These are phyloP conservation scores for Sclerotinia nivalis DNA, from an alignment of 2,329 filamentous ascomycete genomes.

Conservation along the genomic window DNA sequence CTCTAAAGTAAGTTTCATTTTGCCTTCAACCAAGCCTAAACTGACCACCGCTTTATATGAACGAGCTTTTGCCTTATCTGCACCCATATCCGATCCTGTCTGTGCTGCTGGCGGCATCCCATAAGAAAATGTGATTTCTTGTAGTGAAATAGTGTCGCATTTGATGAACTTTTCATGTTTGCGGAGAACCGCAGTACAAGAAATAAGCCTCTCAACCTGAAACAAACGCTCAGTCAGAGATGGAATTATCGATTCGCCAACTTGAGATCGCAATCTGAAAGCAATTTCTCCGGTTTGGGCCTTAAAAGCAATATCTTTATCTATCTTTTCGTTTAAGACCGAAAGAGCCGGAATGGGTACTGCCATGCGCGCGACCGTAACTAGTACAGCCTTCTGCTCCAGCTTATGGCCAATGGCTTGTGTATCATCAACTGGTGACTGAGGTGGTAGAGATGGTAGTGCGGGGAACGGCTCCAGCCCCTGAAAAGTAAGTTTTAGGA, in stretches of 20 bases:
- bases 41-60: slow-evolving; percentile 58
- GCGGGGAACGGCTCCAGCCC: slow-evolving; percentile 35
- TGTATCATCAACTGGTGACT: not conserved
- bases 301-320: slow-evolving; percentile 41
- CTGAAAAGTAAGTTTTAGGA: slow-evolving; percentile 58
- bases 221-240: slow-evolving; percentile 41
- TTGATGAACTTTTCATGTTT: slow-evolving; percentile 55
- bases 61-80: slow-evolving; percentile 25
- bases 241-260: slow-evolving; percentile 39
- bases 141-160: slow-evolving; percentile 61
- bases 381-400: slow-evolving; percentile 36
- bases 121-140: slow-evolving; percentile 70
- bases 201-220: slow-evolving; percentile 69
- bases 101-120: slow-evolving; percentile 39
- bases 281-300: slow-evolving; percentile 37
- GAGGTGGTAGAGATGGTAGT: slow-evolving; percentile 5
- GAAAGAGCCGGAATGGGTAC: slow-evolving; percentile 34
- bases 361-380: slow-evolving; percentile 40
- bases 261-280: slow-evolving; percentile 37
- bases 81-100: slow-evolving; percentile 28
- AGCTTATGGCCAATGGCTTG: not conserved
- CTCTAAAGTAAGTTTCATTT: slow-evolving; percentile 60
- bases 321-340: slow-evolving; percentile 38
- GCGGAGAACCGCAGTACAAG: slow-evolving; percentile 66
- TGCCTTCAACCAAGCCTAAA: slow-evolving; percentile 51